Evolutionary conservation across 1,284 basidiomycete species (phyloP).

Genomic region (Puccinia coronata): DNA sequence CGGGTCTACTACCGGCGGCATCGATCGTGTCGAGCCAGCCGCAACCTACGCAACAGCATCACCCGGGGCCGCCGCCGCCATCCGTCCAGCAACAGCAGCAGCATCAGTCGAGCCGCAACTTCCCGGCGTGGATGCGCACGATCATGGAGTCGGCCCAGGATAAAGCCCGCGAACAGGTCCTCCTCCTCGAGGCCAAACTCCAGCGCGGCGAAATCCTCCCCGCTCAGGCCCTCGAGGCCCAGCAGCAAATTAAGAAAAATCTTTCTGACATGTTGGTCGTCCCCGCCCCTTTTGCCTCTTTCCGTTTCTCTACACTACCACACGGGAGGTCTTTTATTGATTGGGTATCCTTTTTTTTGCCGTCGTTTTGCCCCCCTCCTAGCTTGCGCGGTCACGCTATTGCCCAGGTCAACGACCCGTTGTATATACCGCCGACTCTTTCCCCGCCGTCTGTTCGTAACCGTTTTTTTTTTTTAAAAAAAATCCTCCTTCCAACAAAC

Average conservation of each 20-base stretch:
- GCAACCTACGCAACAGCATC: background rate
- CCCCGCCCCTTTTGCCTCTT: too few relatives aligned
- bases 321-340: too few relatives aligned
- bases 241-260: background rate
- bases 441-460: background rate
- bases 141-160: constrained; percentile 29
- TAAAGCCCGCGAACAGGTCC: background rate
- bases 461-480: too few relatives aligned
- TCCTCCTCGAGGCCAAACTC: background rate
- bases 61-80: too few relatives aligned
- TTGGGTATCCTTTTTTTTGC: too few relatives aligned
- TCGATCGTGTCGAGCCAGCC: constrained; percentile 1
- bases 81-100: background rate
- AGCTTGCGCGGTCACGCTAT: background rate
- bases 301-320: too few relatives aligned
- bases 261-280: constrained; percentile 1
- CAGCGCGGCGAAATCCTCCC: constrained; percentile 15
- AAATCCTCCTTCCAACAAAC: background rate
- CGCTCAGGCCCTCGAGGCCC: background rate
- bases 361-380: too few relatives aligned
- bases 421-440: background rate
- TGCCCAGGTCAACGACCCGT: background rate
- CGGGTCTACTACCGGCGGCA: constrained; percentile 1
- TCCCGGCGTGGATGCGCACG: background rate
- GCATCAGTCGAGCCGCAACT: background rate